A percentile compares a stretch with the other conserved stretches of the same genome.
Conservation (phyloP, 2,329 filamentous ascomycete species). For the Apiospora koreana region DNA sequence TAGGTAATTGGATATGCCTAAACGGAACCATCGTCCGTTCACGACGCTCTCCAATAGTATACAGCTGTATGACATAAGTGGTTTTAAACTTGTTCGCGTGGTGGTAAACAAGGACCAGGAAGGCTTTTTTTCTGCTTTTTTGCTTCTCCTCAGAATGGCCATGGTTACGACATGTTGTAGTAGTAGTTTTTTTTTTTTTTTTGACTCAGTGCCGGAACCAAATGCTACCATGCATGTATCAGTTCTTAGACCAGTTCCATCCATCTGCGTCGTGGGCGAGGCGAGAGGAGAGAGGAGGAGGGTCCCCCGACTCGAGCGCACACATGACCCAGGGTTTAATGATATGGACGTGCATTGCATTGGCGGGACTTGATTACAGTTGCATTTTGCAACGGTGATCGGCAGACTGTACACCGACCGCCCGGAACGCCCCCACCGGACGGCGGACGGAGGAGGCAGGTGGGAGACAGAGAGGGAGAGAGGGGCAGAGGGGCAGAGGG, state of each 20-base stretch:
- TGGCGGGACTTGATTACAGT: background rate
- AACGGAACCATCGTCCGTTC: background rate
- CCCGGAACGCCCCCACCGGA: background rate
- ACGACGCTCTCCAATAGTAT: background rate
- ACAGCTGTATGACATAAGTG: background rate
- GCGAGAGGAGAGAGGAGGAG: no score
- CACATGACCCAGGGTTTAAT: background rate
- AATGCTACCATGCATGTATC: background rate
- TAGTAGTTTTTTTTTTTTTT: background rate
- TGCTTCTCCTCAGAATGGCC: no score
- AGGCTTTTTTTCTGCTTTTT: no score
- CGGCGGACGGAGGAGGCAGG: background rate
- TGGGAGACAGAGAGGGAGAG: no score
- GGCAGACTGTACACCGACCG: slow-evolving; percentile 2
- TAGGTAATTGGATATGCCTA: background rate
- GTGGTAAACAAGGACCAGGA: background rate
- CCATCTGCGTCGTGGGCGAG: background rate
- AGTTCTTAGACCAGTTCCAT: background rate
- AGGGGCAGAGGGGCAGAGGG: no score
- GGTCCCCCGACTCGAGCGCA: background rate
- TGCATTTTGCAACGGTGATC: background rate
- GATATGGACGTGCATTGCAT: background rate
- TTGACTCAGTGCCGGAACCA: background rate
- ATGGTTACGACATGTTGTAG: background rate
- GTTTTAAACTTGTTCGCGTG: background rate